A percentile compares a stretch with the other conserved stretches of the same genome.
These are phyloP conservation scores for Sequoiadendron giganteum DNA, from an alignment of 75 land plant species.

Conservation along the genomic window DNA sequence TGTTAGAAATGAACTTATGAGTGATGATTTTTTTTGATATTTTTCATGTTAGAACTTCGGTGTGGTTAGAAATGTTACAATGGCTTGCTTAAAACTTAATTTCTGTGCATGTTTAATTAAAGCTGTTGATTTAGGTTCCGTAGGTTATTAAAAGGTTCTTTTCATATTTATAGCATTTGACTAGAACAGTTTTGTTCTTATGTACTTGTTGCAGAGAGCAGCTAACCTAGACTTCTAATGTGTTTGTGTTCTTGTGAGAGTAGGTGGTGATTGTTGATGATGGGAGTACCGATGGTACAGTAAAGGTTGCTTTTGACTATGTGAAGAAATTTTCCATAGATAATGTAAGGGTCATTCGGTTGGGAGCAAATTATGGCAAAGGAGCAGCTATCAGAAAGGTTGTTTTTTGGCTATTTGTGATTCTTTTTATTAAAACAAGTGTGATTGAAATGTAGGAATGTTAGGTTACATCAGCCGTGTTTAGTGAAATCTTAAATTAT, in stretches of 20 bases:
- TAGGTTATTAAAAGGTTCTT: background rate
- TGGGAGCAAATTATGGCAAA: constrained; percentile 89
- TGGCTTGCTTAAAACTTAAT: background rate
- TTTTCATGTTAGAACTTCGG: background rate
- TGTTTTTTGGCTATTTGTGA: constrained; percentile 7
- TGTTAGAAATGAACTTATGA: background rate
- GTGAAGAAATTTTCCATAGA: constrained; percentile 75
- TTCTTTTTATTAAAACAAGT: background rate
- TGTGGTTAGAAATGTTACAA: background rate
- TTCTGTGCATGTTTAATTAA: background rate
- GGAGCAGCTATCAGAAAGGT: constrained; percentile 98
- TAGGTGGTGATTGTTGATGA: constrained; percentile 97
- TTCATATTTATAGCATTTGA: background rate
- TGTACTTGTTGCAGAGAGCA: background rate
- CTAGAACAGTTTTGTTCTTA: background rate
- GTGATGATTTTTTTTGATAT: background rate
- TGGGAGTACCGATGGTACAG: constrained; percentile 92
- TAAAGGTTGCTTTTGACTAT: constrained; percentile 83
- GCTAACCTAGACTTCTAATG: background rate
- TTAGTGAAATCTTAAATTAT: background rate
- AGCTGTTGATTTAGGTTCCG: background rate
- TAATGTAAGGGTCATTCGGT: constrained; percentile 80
- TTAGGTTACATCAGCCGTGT: background rate
- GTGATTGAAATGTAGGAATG: background rate
- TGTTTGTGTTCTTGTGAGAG: constrained; percentile 4